phyloP scores from a whole-genome alignment of 257 asterid species.

The Voacanga thouarsii region DNA sequence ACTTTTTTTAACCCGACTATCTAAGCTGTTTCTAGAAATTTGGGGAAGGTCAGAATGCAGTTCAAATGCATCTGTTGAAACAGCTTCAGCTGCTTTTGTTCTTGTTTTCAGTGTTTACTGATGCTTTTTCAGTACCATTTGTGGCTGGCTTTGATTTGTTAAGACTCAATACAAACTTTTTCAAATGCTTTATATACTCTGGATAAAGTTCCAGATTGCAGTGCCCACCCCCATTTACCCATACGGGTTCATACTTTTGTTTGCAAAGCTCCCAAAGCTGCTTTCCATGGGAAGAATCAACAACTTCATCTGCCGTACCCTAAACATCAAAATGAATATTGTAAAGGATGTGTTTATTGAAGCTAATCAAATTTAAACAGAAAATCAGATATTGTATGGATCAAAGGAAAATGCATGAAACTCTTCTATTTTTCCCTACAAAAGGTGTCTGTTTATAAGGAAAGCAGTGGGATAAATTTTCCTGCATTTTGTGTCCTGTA shows the following conservation, averaged over 20 bases:
- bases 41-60: slow-evolving; percentile 63
- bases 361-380: not conserved
- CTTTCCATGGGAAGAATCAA: slow-evolving; percentile 88
- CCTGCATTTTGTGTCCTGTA: too few relatives aligned
- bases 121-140: slow-evolving; percentile 43
- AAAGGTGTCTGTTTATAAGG: not conserved
- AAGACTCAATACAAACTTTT: slow-evolving; percentile 70
- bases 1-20: slow-evolving; percentile 86
- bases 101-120: slow-evolving; percentile 38
- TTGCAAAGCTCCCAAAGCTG: slow-evolving; percentile 87
- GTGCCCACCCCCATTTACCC: slow-evolving; percentile 93
- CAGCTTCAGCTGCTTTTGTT: slow-evolving; percentile 45
- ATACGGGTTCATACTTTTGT: slow-evolving; percentile 78
- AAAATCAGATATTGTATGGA: not conserved
- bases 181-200: slow-evolving; percentile 79
- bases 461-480: too few relatives aligned
- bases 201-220: slow-evolving; percentile 95
- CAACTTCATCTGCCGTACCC: slow-evolving; percentile 97
- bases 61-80: slow-evolving; percentile 43
- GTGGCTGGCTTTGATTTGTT: slow-evolving; percentile 61
- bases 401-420: not conserved
- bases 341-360: not conserved
- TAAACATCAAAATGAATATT: slow-evolving; percentile 19
- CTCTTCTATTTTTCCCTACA: not conserved
- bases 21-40: slow-evolving; percentile 87